Conservation (phyloP, 495 filamentous ascomycete genomes). For the Tuber borchii region DNA sequence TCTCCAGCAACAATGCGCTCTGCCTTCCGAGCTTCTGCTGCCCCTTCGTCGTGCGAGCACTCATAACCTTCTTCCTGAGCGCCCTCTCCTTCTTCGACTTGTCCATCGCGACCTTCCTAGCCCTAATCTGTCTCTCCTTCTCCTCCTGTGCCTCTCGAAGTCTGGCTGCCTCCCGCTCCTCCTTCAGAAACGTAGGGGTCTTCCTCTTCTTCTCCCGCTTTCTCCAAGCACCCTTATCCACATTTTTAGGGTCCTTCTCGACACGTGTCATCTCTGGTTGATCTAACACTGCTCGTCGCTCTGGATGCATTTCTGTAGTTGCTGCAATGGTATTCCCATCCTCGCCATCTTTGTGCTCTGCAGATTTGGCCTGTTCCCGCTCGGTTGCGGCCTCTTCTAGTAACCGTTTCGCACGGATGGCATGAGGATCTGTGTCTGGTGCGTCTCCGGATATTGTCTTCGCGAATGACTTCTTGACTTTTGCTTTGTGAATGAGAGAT, state of each 20-base stretch:
- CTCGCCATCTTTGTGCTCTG: conserved; percentile 13
- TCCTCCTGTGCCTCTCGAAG: conserved; percentile 55
- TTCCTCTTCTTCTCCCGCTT: conserved; percentile 46
- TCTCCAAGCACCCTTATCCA: conserved; percentile 38
- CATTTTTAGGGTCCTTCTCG: conserved; percentile 32
- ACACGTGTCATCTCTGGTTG: conserved; percentile 42
- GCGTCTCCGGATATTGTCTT: conserved; percentile 53
- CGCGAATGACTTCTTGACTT: conserved; percentile 85
- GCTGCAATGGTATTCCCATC: conserved; percentile 38
- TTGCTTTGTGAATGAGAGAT: conserved; percentile 84
- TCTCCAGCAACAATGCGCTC: conserved; percentile 73
- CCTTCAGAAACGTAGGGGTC: conserved; percentile 67
- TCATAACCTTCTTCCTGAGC: conserved; percentile 55
- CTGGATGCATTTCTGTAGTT: conserved; percentile 60
- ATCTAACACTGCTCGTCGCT: conserved; percentile 62
- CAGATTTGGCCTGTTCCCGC: conserved; percentile 23
- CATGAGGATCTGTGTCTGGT: conserved; percentile 23
- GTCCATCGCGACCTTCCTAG: conserved; percentile 58
- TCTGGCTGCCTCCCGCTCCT: conserved; percentile 62
- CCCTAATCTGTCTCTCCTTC: conserved; percentile 52
- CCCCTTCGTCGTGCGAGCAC: conserved; percentile 47
- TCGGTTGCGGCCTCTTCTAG: conserved; percentile 39
- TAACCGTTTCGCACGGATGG: conserved; percentile 32
- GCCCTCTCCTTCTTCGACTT: conserved; percentile 69
- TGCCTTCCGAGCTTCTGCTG: conserved; percentile 78